Base-by-base conservation (phyloP, 78 protist genomes). In the Anaeramoeba flamelloides region DNA sequence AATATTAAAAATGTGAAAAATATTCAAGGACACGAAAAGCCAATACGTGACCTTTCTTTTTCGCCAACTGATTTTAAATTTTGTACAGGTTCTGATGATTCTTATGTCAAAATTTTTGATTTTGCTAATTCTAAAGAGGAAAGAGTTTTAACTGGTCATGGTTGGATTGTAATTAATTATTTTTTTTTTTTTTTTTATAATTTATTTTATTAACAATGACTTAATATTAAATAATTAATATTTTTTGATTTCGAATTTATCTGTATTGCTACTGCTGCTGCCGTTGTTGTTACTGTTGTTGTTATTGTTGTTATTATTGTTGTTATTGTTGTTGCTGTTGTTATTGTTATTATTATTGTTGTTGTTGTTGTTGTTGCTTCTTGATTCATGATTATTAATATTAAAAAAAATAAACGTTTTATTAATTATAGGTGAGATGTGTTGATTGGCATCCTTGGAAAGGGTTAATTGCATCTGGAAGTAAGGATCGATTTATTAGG, bases 401-500 rank as follows among this genome's bases (percentile, higher is more conserved):
- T n/a, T n/a, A n/a, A n/a, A n/a, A n/a, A n/a, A n/a, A n/a, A n/a
- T n/a, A n/a, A n/a, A n/a, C n/a, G n/a, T n/a, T n/a, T n/a, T n/a
- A n/a, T n/a, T n/a, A n/a, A n/a, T n/a, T n/a, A n/a, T n/a, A 94
- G 75, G 94, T 94, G 12, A 83, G 86, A 76, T 74, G 87, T 36
- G 79, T 78, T 31, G 83, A 81, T 1, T 94, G 98, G 98, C 98
- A 94, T 77, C 96, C 98, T 8, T 17, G 37, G 2, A 87, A 86
- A 79, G 38, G 88, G 2, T 75, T 94, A 39, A 31, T 94, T 26
- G 95, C 83, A 2, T 84, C 91, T 2, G 98, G 96, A 38, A 32
- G 86, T 31, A 89, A 89, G 82, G 97, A 94, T 53, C 81, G 82
- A 17, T 3, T 31, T 3, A 78, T 94, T 74, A 90, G 87, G 77